Conservation (phyloP, 2,329 filamentous ascomycete genomes). For the Exophiala aquamarina region DNA sequence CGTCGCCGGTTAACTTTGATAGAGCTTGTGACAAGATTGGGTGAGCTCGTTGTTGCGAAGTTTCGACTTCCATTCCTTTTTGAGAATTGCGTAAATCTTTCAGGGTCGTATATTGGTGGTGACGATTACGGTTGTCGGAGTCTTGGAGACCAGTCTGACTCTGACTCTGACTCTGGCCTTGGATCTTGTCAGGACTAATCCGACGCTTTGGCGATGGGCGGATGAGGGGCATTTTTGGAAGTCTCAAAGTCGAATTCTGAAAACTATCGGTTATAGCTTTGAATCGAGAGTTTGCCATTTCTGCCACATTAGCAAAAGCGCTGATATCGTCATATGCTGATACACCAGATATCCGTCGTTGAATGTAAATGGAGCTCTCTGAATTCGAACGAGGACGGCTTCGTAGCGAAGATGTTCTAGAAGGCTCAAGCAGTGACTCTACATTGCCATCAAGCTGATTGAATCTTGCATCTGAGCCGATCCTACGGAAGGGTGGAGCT, state of each 20-base stretch:
- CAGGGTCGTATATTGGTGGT: slow-evolving; percentile 8
- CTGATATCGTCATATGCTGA: slow-evolving; percentile 84
- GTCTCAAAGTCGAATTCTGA: slow-evolving; percentile 77
- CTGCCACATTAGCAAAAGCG: slow-evolving; percentile 74
- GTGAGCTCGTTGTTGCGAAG: slow-evolving; percentile 34
- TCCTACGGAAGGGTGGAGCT: background rate
- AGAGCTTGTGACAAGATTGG: slow-evolving; percentile 60
- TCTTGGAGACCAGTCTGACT: background rate
- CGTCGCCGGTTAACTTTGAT: slow-evolving; percentile 72
- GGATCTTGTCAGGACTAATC: background rate
- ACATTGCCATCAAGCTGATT: slow-evolving; percentile 29
- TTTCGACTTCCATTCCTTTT: slow-evolving; percentile 15
- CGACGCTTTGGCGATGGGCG: slow-evolving; percentile 15
- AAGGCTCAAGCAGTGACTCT: slow-evolving; percentile 22
- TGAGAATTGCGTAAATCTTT: slow-evolving; percentile 13
- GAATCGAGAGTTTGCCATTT: slow-evolving; percentile 83
- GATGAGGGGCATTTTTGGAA: slow-evolving; percentile 48
- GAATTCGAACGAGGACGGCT: slow-evolving; percentile 64
- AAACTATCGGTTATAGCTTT: slow-evolving; percentile 89
- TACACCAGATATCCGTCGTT: slow-evolving; percentile 71
- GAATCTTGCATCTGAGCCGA: slow-evolving; percentile 1
- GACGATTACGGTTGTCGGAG: background rate
- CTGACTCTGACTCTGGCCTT: background rate
- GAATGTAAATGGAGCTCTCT: slow-evolving; percentile 73
- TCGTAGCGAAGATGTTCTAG: slow-evolving; percentile 30